phyloP scores from a whole-genome alignment of 371 early-diverging fungal species.

The Capillidium heterosporum region DNA sequence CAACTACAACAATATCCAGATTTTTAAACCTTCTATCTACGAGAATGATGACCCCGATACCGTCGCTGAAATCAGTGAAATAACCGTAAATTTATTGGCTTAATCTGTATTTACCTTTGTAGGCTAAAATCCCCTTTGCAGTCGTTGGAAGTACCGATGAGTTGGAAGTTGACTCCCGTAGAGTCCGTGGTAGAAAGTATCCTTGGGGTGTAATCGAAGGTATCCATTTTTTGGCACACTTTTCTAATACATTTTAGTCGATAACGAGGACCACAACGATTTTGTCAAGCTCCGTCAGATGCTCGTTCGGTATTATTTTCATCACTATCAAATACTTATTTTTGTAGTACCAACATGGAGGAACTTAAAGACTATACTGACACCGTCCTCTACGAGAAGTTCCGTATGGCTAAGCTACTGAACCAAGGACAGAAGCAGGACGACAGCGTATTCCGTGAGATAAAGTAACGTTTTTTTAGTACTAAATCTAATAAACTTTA shows the following conservation, averaged over 20 bases:
- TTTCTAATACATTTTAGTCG: conserved; percentile 26
- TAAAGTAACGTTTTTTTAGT: conserved; percentile 26
- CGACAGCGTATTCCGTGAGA: conserved; percentile 58
- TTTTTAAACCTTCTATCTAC: conserved; percentile 79
- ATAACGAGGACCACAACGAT: conserved; percentile 78
- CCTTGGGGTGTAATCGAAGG: conserved; percentile 89
- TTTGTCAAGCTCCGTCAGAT: conserved; percentile 89
- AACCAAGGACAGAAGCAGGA: conserved; percentile 71
- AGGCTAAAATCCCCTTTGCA: conserved; percentile 86
- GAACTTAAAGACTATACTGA: conserved; percentile 76
- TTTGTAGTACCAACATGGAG: conserved; percentile 63
- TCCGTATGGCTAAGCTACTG: conserved; percentile 68
- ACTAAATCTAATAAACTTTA: conserved; percentile 9
- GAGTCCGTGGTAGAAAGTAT: conserved; percentile 84
- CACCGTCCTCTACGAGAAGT: conserved; percentile 73
- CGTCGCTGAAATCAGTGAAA: conserved; percentile 80
- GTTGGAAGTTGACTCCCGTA: conserved; percentile 68
- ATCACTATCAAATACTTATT: neutral
- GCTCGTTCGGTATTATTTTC: conserved; percentile 37
- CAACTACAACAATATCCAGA: conserved; percentile 77
- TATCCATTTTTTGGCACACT: neutral
- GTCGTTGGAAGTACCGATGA: conserved; percentile 89
- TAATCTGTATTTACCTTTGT: neutral
- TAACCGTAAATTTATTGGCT: conserved; percentile 36
- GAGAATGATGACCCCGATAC: conserved; percentile 91